phyloP scores from a whole-genome alignment of 768 basidiomycete genomes.

The Auricularia sp. region DNA sequence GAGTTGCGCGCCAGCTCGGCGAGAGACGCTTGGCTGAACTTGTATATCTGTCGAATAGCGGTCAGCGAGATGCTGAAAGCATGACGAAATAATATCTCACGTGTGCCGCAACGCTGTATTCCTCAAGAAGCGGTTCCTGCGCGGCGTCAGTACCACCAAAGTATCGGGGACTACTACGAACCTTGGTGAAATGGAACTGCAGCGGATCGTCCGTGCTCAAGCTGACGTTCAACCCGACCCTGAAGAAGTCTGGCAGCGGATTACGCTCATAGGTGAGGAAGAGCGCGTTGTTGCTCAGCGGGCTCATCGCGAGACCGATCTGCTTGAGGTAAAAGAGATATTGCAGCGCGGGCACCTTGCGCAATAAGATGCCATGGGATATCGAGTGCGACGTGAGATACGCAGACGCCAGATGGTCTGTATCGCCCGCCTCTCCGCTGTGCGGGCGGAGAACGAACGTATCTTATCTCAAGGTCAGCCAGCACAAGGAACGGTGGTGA shows the following conservation, averaged over 20 bases:
- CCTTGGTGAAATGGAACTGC: slow-evolving; percentile 98
- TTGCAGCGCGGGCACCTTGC: slow-evolving; percentile 94
- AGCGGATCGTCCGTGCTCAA: slow-evolving; percentile 92
- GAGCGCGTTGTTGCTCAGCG: slow-evolving; percentile 92
- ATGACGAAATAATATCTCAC: slow-evolving; percentile 30
- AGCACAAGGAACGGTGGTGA: slow-evolving; percentile 1
- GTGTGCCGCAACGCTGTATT: slow-evolving; percentile 97
- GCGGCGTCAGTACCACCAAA: neutral
- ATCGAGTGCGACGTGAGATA: slow-evolving; percentile 97
- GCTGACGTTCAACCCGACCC: slow-evolving; percentile 89
- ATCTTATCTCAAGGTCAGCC: slow-evolving; percentile 34
- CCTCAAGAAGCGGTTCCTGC: slow-evolving; percentile 88
- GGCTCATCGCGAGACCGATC: slow-evolving; percentile 98
- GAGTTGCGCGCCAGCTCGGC: slow-evolving; percentile 98
- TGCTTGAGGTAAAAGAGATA: slow-evolving; percentile 98
- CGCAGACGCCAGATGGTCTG: slow-evolving; percentile 92
- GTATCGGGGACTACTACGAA: slow-evolving; percentile 19
- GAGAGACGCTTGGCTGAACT: slow-evolving; percentile 84
- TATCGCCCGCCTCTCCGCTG: slow-evolving; percentile 95
- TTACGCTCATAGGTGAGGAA: slow-evolving; percentile 97
- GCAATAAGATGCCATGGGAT: slow-evolving; percentile 95
- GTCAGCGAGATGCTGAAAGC: neutral
- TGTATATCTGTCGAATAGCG: slow-evolving; percentile 63
- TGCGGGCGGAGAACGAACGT: slow-evolving; percentile 97
- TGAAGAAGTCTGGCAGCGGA: slow-evolving; percentile 94